Percentiles rank a stretch among this genome's conserved stretches.
phyloP scores from a whole-genome alignment of 305 asterid species.

The Petunia hybrid region DNA sequence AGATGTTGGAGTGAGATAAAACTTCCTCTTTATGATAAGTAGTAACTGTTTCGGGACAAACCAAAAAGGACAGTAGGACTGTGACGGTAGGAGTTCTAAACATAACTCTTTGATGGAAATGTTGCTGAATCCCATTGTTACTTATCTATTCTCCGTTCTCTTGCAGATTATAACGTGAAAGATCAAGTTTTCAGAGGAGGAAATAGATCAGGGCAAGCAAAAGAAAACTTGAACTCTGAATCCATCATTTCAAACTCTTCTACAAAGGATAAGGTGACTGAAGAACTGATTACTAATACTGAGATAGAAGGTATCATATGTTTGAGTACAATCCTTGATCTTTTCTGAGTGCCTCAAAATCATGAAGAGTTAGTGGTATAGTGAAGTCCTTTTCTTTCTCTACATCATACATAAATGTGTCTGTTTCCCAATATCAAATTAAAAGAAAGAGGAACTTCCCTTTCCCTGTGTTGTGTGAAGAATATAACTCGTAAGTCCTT shows the following conservation, averaged over 20 bases:
- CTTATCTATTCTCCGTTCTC: slow-evolving; percentile 28
- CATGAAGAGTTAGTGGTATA: not conserved
- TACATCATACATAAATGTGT: not conserved
- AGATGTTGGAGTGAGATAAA: not conserved
- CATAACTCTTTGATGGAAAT: not conserved
- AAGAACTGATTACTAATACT: slow-evolving; percentile 30
- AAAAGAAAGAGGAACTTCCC: slow-evolving; percentile 19
- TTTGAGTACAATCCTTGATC: not conserved
- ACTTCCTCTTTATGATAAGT: not conserved
- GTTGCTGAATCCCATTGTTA: not conserved
- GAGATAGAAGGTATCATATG: slow-evolving; percentile 22
- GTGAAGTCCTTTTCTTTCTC: not conserved
- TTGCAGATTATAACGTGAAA: slow-evolving; percentile 20
- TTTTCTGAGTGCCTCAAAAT: slow-evolving; percentile 14
- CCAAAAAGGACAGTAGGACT: not conserved
- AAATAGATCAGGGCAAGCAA: slow-evolving; percentile 27
- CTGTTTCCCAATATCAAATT: not conserved
- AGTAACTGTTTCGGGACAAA: slow-evolving; percentile 22
- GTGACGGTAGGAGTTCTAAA: not conserved
- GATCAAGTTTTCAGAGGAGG: slow-evolving; percentile 13
- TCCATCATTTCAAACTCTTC: slow-evolving; percentile 20
- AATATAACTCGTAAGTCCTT: not conserved
- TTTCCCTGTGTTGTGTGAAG: not conserved
- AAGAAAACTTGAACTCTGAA: slow-evolving; percentile 14
- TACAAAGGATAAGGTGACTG: slow-evolving; percentile 1